Evolutionary conservation across 257 asterid species (phyloP), one percentile per base, ranked within the genome.

Genomic region (Solanum chmielewskii): DNA sequence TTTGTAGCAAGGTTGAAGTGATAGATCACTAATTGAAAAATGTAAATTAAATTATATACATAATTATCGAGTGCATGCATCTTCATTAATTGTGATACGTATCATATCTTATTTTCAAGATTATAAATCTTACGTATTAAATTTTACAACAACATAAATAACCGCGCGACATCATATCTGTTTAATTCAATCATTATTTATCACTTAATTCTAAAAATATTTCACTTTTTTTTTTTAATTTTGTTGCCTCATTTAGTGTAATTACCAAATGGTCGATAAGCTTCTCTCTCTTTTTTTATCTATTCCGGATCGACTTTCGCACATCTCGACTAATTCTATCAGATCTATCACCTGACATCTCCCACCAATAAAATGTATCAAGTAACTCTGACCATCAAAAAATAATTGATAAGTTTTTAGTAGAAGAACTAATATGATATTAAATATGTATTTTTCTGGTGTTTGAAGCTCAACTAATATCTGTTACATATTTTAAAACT

Each of bases 301-400:
- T 29, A 29, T 29, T 56, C 2, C 5, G 2, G 0, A 11, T 0
- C 25, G 3, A 0, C 25, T 56, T 56, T 20, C 2, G 1, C 11
- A 3, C 2, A 56, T n/a, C 10, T 3, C 25, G 1, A 56, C 2
- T 56, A 56, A 56, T 56, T 56, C 25, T 20, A 56, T 2, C 2
- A 18, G 20, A 5, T 0, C 60, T 16, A 1, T 1, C 62, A 52
- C 23, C 7, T 16, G 3, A 8, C 60, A 42, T 4, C 14, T 44
- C 11, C 1, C 4, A 44, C 4, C 49, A 11, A 44, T 4, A 44
- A 44, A 11, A 44, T 3, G 0, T 44, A 44, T 4, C 14, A 44
- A 9, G 49, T 44, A 44, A 44, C 5, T 44, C 4, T 44, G 5
- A 3, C 49, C 0, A 44, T 4, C 14, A 11, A 44, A 4, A 44